Evolutionary conservation across 768 basidiomycete species (phyloP).

Genomic region (Mycena albidolilacea): DNA sequence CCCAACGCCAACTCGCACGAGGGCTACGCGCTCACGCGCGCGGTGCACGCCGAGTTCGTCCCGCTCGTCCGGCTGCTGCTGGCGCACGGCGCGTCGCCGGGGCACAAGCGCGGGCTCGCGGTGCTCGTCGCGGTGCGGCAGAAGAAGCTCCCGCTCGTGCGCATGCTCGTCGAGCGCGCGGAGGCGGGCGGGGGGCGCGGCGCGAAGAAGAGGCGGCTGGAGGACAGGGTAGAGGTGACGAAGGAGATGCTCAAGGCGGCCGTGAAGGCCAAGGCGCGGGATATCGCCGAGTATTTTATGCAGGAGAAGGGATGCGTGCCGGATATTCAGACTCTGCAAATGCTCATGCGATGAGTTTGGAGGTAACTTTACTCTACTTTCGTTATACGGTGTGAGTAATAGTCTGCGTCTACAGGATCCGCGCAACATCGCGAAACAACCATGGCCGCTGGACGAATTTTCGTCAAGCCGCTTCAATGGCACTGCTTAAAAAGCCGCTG

Average conservation of each 20-base stretch:
- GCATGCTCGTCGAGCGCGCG: conserved; percentile 80
- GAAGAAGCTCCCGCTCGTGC: conserved; percentile 77
- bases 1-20: conserved; percentile 76
- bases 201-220: conserved; percentile 68
- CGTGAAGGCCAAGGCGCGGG: conserved; percentile 73
- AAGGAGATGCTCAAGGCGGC: conserved; percentile 76
- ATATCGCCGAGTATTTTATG: conserved; percentile 81
- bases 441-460: too few species aligned
- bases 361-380: background rate
- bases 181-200: conserved; percentile 46
- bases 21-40: conserved; percentile 88
- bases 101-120: conserved; percentile 71
- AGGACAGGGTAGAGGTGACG: conserved; percentile 71
- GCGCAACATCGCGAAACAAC: too few species aligned
- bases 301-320: conserved; percentile 81
- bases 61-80: conserved; percentile 83
- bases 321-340: conserved; percentile 74
- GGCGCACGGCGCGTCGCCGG: conserved; percentile 79
- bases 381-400: background rate
- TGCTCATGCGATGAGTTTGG: conserved; percentile 48
- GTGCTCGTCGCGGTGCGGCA: conserved; percentile 83
- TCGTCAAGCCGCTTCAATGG: background rate
- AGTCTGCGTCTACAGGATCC: too few species aligned
- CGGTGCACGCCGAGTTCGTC: conserved; percentile 75
- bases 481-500: background rate